Evolutionary conservation across 129 eudicot genomes (phyloP), one percentile per base, ranked within the genome.

Genomic region (Oenanthe sinensis): DNA sequence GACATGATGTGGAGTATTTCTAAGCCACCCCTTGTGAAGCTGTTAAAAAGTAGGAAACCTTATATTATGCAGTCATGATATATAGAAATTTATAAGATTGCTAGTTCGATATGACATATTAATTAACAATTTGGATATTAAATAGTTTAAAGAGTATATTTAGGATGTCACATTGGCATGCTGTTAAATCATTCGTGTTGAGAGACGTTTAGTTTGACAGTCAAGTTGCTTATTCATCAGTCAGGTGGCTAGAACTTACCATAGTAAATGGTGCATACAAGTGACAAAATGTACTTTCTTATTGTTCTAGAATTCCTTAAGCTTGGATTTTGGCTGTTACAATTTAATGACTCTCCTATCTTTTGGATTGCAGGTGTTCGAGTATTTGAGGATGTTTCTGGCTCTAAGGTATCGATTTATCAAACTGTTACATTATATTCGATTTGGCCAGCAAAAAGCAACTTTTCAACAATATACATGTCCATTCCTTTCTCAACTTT

Each of bases 361-460:
- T 67, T 28, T 63, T 30, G 43, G 72, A 67, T 86, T 87, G 78
- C 94, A 95, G 99, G 96, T 84, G 97, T 92, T 74, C 90, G 99
- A 84, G 82, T 95, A 74, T 85, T 95, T 82, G 99, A 95, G 85
- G 99, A 91, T 83, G 90, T 87, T 62, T 85, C 91, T 74, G 87
- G 83, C 77, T 79, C 86, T 65, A 88, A 87, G 99, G 99, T 95
- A 88, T 77, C 37, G 58, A 30, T 67, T 24, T 30, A 67, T 30
- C 37, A 5, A n/a, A 52, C 0, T 52, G 22, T 20, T 52, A 52
- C 24, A 20, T 20, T 19, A 52, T 52, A 52, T 52, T 52, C 3
- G 10, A 19, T 24, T 52, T 19, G 10, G 24, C 60, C 10, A 52
- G 60, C 24, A 19, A 52, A 19, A 7, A 4, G 58, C n/a, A 54